These are phyloP conservation scores for Evernia prunastri DNA, from an alignment of 495 filamentous ascomycete genomes.

Conservation along the genomic window DNA sequence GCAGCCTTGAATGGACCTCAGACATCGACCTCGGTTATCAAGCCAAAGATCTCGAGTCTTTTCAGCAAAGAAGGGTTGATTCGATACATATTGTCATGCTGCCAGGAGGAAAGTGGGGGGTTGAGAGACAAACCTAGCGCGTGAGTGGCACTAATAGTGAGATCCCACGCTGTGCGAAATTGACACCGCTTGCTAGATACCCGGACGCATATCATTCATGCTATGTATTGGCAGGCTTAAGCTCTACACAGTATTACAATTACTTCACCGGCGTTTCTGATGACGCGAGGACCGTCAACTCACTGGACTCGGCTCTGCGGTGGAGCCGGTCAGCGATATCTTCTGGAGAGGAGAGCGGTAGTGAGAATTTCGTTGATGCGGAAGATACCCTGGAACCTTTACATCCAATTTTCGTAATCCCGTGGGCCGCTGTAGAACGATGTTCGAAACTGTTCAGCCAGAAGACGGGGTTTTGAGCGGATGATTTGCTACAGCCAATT, in stretches of 20 bases:
- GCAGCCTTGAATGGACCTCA: constrained; percentile 59
- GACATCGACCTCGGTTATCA: constrained; percentile 8
- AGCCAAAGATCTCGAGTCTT: constrained; percentile 39
- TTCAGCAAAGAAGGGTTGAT: constrained; percentile 81
- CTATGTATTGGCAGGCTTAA: constrained; percentile 83
- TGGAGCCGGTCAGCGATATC: constrained; percentile 53
- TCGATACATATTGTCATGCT: constrained; percentile 83
- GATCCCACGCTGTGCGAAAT: constrained; percentile 1
- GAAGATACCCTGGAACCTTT: constrained; percentile 46
- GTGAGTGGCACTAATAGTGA: constrained; percentile 45
- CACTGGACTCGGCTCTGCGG: constrained; percentile 52
- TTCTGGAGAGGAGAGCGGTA: constrained; percentile 39
- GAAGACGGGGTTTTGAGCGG: constrained; percentile 46
- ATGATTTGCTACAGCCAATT: not conserved
- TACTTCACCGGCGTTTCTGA: constrained; percentile 46
- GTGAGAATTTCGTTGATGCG: constrained; percentile 41
- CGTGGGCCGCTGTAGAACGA: constrained; percentile 57
- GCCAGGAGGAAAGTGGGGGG: constrained; percentile 72
- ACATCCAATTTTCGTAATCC: constrained; percentile 84
- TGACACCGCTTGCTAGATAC: constrained; percentile 41
- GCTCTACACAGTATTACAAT: constrained; percentile 71
- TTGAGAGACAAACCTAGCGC: constrained; percentile 90
- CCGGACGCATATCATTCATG: constrained; percentile 88
- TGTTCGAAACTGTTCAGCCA: constrained; percentile 58
- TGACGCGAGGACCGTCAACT: constrained; percentile 26